Base-by-base conservation (phyloP, 805 yeast species). In the Barnettozyma vustinii region DNA sequence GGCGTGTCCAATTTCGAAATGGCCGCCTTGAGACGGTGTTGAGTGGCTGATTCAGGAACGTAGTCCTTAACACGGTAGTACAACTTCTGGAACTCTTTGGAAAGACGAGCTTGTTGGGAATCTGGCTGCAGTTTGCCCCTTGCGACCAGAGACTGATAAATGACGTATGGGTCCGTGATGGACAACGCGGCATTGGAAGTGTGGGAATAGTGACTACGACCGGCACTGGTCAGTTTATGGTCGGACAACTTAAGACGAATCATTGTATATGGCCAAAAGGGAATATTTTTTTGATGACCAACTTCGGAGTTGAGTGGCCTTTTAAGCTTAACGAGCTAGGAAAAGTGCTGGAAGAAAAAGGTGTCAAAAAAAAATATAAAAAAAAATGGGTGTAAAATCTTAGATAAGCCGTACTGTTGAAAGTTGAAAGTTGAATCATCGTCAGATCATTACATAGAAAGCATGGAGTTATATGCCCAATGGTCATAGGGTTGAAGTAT, bases 91-190 rank as follows among this genome's bases (percentile, higher is more conserved):
- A 81, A 75, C 62, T 80, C 84, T 30, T 76, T 73, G 57, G 81
- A 84, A 1, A 78, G 79, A 36, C 87, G 66, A n/a, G 78, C 65
- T 60, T 80, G 91, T n/a, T 69, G 68, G 20, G 72, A 76, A 57
- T 85, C 90, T 23, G 72, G 71, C 45, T 72, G 65, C 9, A 84
- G 62, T 2, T 74, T 49, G 2, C 87, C 87, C 41, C 70, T 67
- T 1, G 68, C 57, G 1, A 83, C 74, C 47, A 77, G 73, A 51
- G 72, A 73, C 52, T 76, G 77, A 56, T 85, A 84, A 2, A 83
- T 55, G 5, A 72, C 52, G 40, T 76, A 72, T 0, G 91, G 90
- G 59, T 84, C 91, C 0, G 90, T 83, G 26, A 81, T 68, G 5
- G 78, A 57, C 37, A 76, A 45, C 18, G 45, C n/a, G n/a, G n/a